Base-by-base conservation (phyloP, 2,329 filamentous ascomycete species). In the Cercospora nicotianae region DNA sequence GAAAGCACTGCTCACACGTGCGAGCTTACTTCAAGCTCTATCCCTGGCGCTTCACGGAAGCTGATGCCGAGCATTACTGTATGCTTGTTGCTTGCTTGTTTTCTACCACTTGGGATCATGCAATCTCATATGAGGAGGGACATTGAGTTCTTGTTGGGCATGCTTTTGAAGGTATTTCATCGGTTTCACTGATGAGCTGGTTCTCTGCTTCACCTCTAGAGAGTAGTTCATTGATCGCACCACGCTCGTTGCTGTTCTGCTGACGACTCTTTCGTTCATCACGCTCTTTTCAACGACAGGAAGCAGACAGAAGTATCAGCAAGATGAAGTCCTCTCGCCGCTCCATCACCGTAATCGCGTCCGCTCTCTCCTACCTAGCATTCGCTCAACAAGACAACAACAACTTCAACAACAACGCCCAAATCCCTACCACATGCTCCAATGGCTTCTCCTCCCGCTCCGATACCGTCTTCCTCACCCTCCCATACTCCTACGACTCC, bases 401-500 rank as follows among this genome's bases (percentile, higher is more conserved):
- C 6, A 20, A 45, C 7, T 48, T 48, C 18, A 20, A 48, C 42
- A 48, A 48, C 42, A 59, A 64, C 33, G 58, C 53, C 4, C 31
- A 53, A 33, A 67, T 70, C 39, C 66, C 66, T 16, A 60, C 63
- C 18, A 67, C 66, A 39, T 73, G 70, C 57, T 62, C 65, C n/a
- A 60, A 65, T 1, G 63, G 66, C 61, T 73, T 63, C 60, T 60
- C 53, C 13, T 60, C 66, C 8, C 67, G 70, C 26, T 62, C 39
- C 39, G 67, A 72, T 58, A 65, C 63, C 60, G 64, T 72, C 55
- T 36, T 68, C 31, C 69, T 65, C 65, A 73, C 72, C 8, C 61
- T 74, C 1, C 72, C 72, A 13, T 74, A 74, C 57, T 69, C 70
- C 28, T 73, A 74, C 67, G 60, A 69, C 18, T 48, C 73, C 66